These are phyloP conservation scores for Acacia pycnantha DNA, from an alignment of 331 rosid genomes.

Conservation along the genomic window DNA sequence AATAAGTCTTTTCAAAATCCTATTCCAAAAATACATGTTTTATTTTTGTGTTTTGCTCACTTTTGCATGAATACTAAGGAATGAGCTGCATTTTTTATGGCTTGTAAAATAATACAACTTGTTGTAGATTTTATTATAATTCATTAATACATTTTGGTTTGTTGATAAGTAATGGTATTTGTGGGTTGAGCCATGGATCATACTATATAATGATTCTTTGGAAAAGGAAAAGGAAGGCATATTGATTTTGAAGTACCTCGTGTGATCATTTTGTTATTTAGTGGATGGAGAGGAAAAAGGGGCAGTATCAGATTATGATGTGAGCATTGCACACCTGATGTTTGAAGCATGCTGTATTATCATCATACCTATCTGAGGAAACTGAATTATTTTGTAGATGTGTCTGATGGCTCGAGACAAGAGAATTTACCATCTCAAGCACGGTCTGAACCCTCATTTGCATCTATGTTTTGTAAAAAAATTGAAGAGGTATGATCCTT, in stretches of 20 bases:
- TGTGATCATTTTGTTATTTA: slow-evolving; percentile 5
- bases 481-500: slow-evolving; percentile 56
- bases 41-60: neutral
- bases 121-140: neutral
- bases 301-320: slow-evolving; percentile 8
- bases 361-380: slow-evolving; percentile 16
- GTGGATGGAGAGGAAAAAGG: neutral
- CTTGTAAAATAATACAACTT: neutral
- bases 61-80: neutral
- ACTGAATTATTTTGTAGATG: slow-evolving; percentile 49
- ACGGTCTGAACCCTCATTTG: slow-evolving; percentile 40
- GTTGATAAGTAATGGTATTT: neutral
- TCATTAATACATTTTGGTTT: neutral
- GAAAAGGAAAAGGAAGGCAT: slow-evolving; percentile 8
- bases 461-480: slow-evolving; percentile 43
- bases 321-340: slow-evolving; percentile 20
- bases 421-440: slow-evolving; percentile 40
- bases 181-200: slow-evolving; percentile 6
- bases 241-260: slow-evolving; percentile 15
- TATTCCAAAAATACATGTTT: neutral
- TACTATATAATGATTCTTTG: neutral
- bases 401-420: slow-evolving; percentile 37
- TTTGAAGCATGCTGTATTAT: slow-evolving; percentile 16
- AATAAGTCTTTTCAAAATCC: neutral
- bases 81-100: neutral